Evolutionary conservation across 441 rosid genomes (phyloP).

Genomic region (Oxalis stricta): DNA sequence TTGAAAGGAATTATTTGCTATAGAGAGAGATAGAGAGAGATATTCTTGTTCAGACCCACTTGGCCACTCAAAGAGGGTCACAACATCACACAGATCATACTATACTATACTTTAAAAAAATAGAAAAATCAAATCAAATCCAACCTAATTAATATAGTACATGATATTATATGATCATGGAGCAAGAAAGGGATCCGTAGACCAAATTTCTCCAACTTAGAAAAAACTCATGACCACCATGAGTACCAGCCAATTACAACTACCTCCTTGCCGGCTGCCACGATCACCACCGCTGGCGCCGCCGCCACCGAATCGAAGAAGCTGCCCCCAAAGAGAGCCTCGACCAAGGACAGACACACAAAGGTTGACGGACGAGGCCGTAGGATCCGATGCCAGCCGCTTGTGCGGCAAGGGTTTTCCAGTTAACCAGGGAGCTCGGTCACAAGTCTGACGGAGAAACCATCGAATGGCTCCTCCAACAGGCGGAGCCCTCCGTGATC

Average conservation of each 20-base stretch:
- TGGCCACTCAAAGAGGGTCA: slow-evolving; percentile 28
- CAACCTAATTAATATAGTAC: too few species aligned
- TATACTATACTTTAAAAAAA: background rate
- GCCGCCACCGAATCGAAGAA: too few species aligned
- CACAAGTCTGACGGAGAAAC: slow-evolving; percentile 88
- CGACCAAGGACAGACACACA: slow-evolving; percentile 80
- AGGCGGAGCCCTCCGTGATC: slow-evolving; percentile 78
- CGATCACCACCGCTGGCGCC: slow-evolving; percentile 7
- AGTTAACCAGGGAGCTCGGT: slow-evolving; percentile 77
- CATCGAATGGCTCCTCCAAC: slow-evolving; percentile 77
- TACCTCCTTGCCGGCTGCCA: slow-evolving; percentile 6
- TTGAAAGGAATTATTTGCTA: slow-evolving; percentile 32
- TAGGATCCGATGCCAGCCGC: slow-evolving; percentile 89
- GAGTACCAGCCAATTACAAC: slow-evolving; percentile 12
- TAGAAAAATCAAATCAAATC: slow-evolving; percentile 4
- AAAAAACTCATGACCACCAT: slow-evolving; percentile 23
- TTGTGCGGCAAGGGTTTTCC: slow-evolving; percentile 86
- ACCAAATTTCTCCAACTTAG: slow-evolving; percentile 65
- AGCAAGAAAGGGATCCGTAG: slow-evolving; percentile 41
- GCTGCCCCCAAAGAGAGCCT: slow-evolving; percentile 56
- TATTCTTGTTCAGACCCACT: slow-evolving; percentile 30
- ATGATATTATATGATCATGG: slow-evolving; percentile 51
- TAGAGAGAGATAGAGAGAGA: slow-evolving; percentile 7
- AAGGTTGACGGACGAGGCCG: slow-evolving; percentile 89
- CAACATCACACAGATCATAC: background rate